Conservation (phyloP, 805 yeast genomes). For the Cyberlindnera veronae region DNA sequence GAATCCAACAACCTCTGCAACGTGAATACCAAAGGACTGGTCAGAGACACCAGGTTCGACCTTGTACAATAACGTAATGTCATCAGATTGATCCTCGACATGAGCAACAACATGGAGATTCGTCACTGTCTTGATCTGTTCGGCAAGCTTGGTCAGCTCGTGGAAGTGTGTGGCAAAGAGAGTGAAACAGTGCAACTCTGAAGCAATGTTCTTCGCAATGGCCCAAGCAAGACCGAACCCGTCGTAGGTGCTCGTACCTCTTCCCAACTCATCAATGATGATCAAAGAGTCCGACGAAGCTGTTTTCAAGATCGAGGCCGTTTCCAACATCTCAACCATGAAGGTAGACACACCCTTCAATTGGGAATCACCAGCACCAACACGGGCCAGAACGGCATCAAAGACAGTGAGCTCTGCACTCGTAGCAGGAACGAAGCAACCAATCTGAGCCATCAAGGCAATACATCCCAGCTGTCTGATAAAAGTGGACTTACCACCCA, state of each 20-base stretch:
- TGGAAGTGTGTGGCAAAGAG: constrained; percentile 97
- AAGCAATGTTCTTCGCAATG: constrained; percentile 80
- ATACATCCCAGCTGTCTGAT: constrained; percentile 88
- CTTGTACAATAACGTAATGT: constrained; percentile 83
- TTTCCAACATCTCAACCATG: constrained; percentile 95
- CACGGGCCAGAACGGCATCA: constrained; percentile 91
- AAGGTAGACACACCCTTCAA: constrained; percentile 95
- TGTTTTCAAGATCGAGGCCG: constrained; percentile 78
- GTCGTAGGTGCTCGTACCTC: constrained; percentile 79
- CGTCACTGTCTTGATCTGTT: constrained; percentile 57
- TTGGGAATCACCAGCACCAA: constrained; percentile 99
- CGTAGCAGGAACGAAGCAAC: constrained; percentile 81
- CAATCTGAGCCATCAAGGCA: constrained; percentile 83
- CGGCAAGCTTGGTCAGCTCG: constrained; percentile 80
- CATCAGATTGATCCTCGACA: constrained; percentile 54
- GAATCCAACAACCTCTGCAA: constrained; percentile 92
- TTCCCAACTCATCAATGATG: constrained; percentile 91
- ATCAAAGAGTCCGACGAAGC: constrained; percentile 78
- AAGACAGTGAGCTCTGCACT: constrained; percentile 79
- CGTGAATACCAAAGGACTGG: constrained; percentile 96
- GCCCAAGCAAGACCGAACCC: constrained; percentile 99
- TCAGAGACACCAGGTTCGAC: constrained; percentile 97
- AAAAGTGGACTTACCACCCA: constrained; percentile 97
- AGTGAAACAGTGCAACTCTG: constrained; percentile 69
- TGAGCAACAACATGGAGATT: constrained; percentile 94